Conservation (phyloP, 1,139 yeast genomes). For the Ogataea hybrid region DNA sequence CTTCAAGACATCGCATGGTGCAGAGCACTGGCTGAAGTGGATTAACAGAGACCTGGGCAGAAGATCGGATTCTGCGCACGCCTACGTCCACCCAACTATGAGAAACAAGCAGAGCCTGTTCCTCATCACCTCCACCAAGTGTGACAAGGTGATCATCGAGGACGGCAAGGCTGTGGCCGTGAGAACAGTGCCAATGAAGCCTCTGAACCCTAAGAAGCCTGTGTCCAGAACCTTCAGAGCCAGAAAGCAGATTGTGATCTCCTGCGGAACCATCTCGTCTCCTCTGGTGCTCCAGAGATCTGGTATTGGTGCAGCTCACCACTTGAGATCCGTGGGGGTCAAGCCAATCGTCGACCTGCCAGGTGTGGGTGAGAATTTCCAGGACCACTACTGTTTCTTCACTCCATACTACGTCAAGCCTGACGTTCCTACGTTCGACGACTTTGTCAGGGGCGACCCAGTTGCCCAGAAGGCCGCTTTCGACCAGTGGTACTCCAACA, state of each 20-base stretch:
- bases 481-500: constrained; percentile 29
- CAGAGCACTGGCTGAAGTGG: constrained; percentile 29
- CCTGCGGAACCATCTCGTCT: constrained; percentile 28
- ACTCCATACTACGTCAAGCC: constrained; percentile 28
- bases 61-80: constrained; percentile 29
- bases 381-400: constrained; percentile 29
- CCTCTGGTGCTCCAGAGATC: constrained; percentile 28
- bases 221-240: constrained; percentile 19
- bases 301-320: constrained; percentile 28
- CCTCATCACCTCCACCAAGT: constrained; percentile 25
- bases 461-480: constrained; percentile 25
- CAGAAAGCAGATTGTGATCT: constrained; percentile 27
- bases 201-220: constrained; percentile 18
- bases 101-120: constrained; percentile 26
- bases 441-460: constrained; percentile 27
- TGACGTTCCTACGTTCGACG: constrained; percentile 27
- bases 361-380: constrained; percentile 30
- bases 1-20: constrained; percentile 25
- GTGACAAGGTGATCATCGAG: constrained; percentile 26
- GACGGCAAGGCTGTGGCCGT: constrained; percentile 26
- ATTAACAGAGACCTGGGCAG: constrained; percentile 29
- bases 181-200: constrained; percentile 23
- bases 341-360: constrained; percentile 29
- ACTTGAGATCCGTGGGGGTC: constrained; percentile 26
- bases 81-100: constrained; percentile 29